These are phyloP conservation scores for Zea luxurians DNA, from an alignment of 176 grass and related monocot genomes.

Conservation along the genomic window DNA sequence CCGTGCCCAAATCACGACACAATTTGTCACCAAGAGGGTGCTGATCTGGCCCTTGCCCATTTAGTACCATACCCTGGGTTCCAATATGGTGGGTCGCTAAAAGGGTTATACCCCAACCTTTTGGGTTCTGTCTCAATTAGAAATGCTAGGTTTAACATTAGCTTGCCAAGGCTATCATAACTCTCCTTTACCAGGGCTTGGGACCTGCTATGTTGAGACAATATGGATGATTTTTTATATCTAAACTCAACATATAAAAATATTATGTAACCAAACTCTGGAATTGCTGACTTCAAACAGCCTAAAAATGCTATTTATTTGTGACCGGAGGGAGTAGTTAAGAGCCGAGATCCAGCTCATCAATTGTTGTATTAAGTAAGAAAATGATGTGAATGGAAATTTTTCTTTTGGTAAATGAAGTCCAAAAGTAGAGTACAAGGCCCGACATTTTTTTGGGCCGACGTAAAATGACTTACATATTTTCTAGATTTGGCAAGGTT, in stretches of 20 bases:
- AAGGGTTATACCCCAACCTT: too few species aligned
- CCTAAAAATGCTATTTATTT: background rate
- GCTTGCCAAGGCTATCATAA: too few species aligned
- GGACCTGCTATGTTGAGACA: too few species aligned
- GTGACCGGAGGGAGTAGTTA: background rate
- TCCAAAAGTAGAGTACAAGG: background rate
- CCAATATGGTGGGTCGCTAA: too few species aligned
- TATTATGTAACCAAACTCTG: background rate
- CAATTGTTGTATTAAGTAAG: background rate
- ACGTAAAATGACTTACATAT: background rate
- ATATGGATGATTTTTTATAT: background rate
- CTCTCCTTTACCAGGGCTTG: too few species aligned
- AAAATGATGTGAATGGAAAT: slow-evolving; percentile 5
- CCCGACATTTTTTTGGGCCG: background rate
- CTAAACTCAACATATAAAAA: background rate
- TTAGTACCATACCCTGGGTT: too few species aligned
- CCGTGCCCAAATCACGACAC: too few species aligned
- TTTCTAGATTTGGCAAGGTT: background rate
- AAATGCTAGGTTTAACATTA: too few species aligned
- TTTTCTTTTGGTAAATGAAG: background rate
- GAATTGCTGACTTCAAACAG: background rate
- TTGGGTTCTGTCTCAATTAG: too few species aligned
- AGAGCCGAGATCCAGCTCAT: background rate
- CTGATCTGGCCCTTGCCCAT: too few species aligned
- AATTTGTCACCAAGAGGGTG: too few species aligned